Conservation (phyloP, 192 early-diverging fungal genomes). For the Lobulomyces angularis region DNA sequence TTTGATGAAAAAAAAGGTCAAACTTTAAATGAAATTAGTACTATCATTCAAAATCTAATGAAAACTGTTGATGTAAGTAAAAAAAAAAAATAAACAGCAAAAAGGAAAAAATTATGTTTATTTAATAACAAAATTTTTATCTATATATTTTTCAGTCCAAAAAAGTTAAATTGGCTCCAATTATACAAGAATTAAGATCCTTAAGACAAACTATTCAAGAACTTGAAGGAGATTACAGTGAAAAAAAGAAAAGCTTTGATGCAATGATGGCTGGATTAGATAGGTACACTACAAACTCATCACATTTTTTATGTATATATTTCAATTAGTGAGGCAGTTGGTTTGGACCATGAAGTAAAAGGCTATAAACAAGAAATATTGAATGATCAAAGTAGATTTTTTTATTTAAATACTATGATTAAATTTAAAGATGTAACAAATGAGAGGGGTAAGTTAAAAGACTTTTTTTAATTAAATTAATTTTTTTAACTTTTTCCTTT, state of each 20-base stretch:
- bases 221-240: slow-evolving; percentile 34
- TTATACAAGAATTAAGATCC: slow-evolving; percentile 38
- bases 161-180: slow-evolving; percentile 34
- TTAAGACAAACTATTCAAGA: slow-evolving; percentile 27
- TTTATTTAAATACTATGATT: slow-evolving; percentile 30
- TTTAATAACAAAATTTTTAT: too few relatives aligned
- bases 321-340: slow-evolving; percentile 22
- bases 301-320: background rate
- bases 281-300: slow-evolving; percentile 14
- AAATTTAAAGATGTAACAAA: slow-evolving; percentile 23
- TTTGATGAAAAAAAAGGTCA: slow-evolving; percentile 42
- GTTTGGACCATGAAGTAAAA: slow-evolving; percentile 32
- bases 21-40: slow-evolving; percentile 37
- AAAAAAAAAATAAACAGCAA: too few relatives aligned
- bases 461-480: slow-evolving; percentile 5
- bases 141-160: slow-evolving; percentile 32
- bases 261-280: slow-evolving; percentile 40
- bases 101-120: too few relatives aligned
- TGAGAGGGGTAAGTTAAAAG: slow-evolving; percentile 25
- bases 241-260: slow-evolving; percentile 42
- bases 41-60: slow-evolving; percentile 34
- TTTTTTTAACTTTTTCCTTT: background rate
- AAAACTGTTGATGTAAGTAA: slow-evolving; percentile 31
- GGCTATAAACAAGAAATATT: slow-evolving; percentile 27
- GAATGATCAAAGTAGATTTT: slow-evolving; percentile 32